A percentile compares a stretch with the other conserved stretches of the same genome.
phyloP scores from a whole-genome alignment of 2,329 filamentous ascomycete species.

The Penicillium brasilianum region DNA sequence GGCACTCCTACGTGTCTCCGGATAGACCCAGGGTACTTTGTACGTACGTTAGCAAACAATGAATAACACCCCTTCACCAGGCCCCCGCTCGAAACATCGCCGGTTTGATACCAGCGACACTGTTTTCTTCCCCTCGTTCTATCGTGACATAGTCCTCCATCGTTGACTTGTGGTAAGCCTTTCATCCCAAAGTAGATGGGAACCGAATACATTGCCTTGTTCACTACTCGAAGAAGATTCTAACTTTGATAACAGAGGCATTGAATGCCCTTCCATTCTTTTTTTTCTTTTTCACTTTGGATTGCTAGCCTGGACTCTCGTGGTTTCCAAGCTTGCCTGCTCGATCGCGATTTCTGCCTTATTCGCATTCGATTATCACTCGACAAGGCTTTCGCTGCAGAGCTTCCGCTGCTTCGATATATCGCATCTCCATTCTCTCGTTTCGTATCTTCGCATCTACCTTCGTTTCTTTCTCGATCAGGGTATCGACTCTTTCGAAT shows the following conservation, averaged over 20 bases:
- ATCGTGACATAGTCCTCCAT: slow-evolving; percentile 17
- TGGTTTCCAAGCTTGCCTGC: slow-evolving; percentile 22
- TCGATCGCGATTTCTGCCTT: neutral
- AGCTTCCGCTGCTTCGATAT: slow-evolving; percentile 4
- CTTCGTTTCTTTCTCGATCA: slow-evolving; percentile 19
- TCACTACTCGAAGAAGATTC: slow-evolving; percentile 6
- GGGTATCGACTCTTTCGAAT: slow-evolving; percentile 14
- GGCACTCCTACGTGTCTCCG: neutral
- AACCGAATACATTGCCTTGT: neutral
- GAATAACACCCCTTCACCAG: slow-evolving; percentile 8
- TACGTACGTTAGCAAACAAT: neutral
- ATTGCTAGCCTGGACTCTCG: slow-evolving; percentile 27
- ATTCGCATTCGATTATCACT: neutral
- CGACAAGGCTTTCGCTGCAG: neutral
- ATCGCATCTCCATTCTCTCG: slow-evolving; percentile 8
- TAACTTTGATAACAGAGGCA: slow-evolving; percentile 31
- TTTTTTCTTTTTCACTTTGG: slow-evolving; percentile 30
- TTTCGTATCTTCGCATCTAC: slow-evolving; percentile 11
- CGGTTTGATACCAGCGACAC: slow-evolving; percentile 36
- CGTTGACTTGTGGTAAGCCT: slow-evolving; percentile 28
- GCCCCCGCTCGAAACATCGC: slow-evolving; percentile 28
- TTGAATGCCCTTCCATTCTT: slow-evolving; percentile 39
- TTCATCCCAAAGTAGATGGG: neutral
- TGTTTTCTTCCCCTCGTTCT: slow-evolving; percentile 27
- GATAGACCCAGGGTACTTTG: neutral